phyloP scores from a whole-genome alignment of 2,329 filamentous ascomycete genomes.

The Alternaria alternata region DNA sequence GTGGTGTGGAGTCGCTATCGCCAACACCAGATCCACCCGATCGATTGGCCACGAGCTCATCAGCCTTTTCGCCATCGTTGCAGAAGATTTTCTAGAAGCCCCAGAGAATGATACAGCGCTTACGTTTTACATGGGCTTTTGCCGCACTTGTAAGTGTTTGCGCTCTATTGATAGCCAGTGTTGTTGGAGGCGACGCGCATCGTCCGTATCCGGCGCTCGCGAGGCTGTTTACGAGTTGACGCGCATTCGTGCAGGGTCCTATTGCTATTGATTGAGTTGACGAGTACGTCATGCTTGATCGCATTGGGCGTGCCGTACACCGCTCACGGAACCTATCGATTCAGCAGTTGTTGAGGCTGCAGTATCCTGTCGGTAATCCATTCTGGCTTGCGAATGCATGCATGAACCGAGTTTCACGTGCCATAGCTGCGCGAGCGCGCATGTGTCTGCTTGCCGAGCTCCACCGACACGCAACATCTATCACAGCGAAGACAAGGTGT shows the following conservation, averaged over 20 bases:
- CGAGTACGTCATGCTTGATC: conserved; percentile 1
- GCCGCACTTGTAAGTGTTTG: conserved; percentile 1
- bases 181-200: not conserved
- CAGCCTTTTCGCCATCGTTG: conserved; percentile 1
- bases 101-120: not conserved
- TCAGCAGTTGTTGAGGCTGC: conserved; percentile 7
- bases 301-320: not conserved
- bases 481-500: conserved; percentile 1
- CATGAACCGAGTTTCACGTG: conserved; percentile 14
- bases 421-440: conserved; percentile 1
- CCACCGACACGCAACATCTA: conserved; percentile 12
- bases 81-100: conserved; percentile 9
- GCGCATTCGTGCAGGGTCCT: conserved; percentile 11
- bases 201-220: not conserved
- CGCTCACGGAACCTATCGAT: not conserved
- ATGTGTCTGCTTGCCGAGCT: conserved; percentile 12
- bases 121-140: not conserved
- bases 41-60: conserved; percentile 2
- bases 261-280: conserved; percentile 1
- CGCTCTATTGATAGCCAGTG: not conserved
- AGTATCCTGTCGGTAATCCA: not conserved
- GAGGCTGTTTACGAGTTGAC: conserved; percentile 5
- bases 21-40: not conserved
- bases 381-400: conserved; percentile 4
- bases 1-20: conserved; percentile 6